phyloP scores from a whole-genome alignment of 805 yeast species.

The Candida golubevii region DNA sequence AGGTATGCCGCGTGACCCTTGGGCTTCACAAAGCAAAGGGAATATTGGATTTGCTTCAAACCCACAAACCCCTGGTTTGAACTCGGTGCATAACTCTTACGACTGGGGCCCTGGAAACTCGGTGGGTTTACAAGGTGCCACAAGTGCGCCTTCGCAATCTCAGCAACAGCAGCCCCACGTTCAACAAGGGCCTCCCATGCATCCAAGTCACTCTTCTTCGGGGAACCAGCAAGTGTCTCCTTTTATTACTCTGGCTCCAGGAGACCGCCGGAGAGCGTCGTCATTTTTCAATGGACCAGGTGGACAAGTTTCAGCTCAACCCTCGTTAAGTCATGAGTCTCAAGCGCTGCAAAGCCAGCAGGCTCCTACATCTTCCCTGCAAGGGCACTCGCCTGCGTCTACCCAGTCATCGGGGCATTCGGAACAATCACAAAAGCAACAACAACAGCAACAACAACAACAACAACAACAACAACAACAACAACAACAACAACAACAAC shows the following conservation, averaged over 20 bases:
- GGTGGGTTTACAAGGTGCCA: background rate
- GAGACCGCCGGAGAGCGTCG: conserved; percentile 48
- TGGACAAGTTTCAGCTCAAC: conserved; percentile 4
- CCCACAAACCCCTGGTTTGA: conserved; percentile 38
- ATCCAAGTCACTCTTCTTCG: conserved; percentile 2
- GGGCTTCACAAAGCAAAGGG: conserved; percentile 22
- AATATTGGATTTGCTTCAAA: conserved; percentile 22
- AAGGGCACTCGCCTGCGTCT: conserved; percentile 1
- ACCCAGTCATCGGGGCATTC: background rate
- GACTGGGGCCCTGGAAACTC: conserved; percentile 14
- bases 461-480: background rate
- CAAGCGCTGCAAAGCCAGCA: conserved; percentile 5
- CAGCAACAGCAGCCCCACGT: conserved; percentile 1
- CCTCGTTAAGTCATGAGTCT: conserved; percentile 4
- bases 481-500: conserved; percentile 4
- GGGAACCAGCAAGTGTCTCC: conserved; percentile 2
- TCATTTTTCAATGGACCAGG: conserved; percentile 42
- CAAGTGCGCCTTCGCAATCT: conserved; percentile 4
- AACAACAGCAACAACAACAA: background rate
- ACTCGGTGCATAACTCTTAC: conserved; percentile 8
- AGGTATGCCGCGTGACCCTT: conserved; percentile 45
- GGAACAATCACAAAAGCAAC: background rate
- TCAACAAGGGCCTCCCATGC: background rate
- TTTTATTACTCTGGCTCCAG: conserved; percentile 5
- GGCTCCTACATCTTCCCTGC: conserved; percentile 2